Base-by-base conservation (phyloP, 108 stramenopile species). In the Mayamaea pseudoterrestris region DNA sequence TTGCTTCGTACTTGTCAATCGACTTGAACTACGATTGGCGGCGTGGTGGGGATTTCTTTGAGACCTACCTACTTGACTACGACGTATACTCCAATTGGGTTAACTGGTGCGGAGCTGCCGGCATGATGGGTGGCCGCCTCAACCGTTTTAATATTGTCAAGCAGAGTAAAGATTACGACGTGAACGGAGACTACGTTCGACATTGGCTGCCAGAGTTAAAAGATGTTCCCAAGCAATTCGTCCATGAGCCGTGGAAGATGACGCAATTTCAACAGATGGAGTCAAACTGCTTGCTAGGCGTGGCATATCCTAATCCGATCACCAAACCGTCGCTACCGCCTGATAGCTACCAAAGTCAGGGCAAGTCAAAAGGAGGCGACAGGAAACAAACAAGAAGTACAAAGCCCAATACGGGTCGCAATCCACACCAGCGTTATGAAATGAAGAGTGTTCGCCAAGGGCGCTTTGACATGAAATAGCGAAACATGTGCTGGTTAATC, bases 1-100 rank as follows among this genome's bases (percentile, higher is more conserved):
- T 97, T 3, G 82, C 82, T 11, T 87, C 83, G 13, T 99, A 94
- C 47, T 57, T 99, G 40, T 76, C 83, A 5, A 70, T 84, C 45
- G 95, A 99, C 47, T 69, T 96, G 61, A 79, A 85, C 53, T 69
- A 80, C 54, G 98, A 99, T 55, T 99, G 96, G 98, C 57, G 98
- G 11, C 65, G 75, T 32, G 98, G 98, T 5, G 98, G 83, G 0
- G 79, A 91, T 30, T 74, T 76, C 55, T 99, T 99, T 69, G 94
- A 99, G 70, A 76, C 69, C 42, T 30, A 50, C 5, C 58, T 98
- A 37, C 28, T 98, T 29, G 98, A 99, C 63, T 83, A 98, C 61
- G 96, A 97, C 61, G 91, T 94, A 0, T 76, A 90, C 44, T 64
- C 67, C 27, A 99, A 99, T 56, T 99, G 78, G 71, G 94, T 90